phyloP scores from a whole-genome alignment of 257 asterid species.

The Buddleja alternifolia region DNA sequence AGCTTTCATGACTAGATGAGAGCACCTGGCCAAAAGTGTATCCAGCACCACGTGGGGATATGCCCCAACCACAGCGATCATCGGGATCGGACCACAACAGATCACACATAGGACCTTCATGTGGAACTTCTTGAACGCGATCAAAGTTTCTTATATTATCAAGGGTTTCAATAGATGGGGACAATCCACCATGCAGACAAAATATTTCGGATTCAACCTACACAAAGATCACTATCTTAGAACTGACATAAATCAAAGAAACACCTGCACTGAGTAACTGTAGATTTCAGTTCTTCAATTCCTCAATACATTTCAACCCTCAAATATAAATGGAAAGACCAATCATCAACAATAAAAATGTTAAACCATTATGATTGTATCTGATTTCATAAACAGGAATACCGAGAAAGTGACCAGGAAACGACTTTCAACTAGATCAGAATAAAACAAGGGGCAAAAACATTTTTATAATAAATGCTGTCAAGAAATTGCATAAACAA shows the following conservation, averaged over 20 bases:
- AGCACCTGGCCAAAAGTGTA: conserved; percentile 84
- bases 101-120: conserved; percentile 94
- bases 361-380: neutral
- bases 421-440: neutral
- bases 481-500: neutral
- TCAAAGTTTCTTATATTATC: conserved; percentile 77
- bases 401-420: neutral
- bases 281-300: too few species aligned
- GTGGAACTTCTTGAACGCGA: conserved; percentile 91
- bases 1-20: neutral
- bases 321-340: neutral
- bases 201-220: conserved; percentile 88
- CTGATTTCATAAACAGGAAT: conserved; percentile 3
- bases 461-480: neutral
- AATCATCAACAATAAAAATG: neutral
- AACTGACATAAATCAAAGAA: neutral
- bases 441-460: neutral
- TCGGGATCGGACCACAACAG: conserved; percentile 89
- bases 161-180: conserved; percentile 83
- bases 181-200: conserved; percentile 85
- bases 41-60: conserved; percentile 92
- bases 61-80: conserved; percentile 93
- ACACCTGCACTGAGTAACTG: too few species aligned
- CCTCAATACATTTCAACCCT: too few species aligned
- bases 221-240: conserved; percentile 20